phyloP scores from a whole-genome alignment of 805 yeast genomes.

The Myxozyma mucilagina region DNA sequence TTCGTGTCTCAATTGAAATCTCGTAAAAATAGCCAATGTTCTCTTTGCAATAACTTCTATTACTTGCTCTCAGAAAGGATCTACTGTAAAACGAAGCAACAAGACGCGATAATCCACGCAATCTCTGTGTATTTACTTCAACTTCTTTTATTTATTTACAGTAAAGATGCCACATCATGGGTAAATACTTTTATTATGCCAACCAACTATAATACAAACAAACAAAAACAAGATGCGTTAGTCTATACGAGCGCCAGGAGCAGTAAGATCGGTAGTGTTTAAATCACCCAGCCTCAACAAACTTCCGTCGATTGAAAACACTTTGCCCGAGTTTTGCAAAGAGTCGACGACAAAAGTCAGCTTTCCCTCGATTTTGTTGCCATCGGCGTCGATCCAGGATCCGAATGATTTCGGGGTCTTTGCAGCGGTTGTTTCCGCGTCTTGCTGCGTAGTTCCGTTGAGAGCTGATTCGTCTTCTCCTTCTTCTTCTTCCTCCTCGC shows the following conservation, averaged over 20 bases:
- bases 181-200: no score
- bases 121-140: no score
- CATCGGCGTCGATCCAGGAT: conserved; percentile 80
- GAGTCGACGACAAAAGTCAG: conserved; percentile 71
- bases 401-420: conserved; percentile 59
- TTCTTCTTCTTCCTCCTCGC: conserved; percentile 10
- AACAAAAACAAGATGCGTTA: conserved; percentile 34
- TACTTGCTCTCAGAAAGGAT: no score
- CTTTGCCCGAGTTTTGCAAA: conserved; percentile 68
- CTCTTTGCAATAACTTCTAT: no score
- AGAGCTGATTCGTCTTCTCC: conserved; percentile 21
- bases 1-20: no score
- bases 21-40: no score
- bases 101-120: no score
- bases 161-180: background rate
- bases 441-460: conserved; percentile 1
- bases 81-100: no score
- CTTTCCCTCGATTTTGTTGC: conserved; percentile 77
- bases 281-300: conserved; percentile 56
- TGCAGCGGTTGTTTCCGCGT: conserved; percentile 13
- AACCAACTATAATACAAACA: background rate
- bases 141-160: no score
- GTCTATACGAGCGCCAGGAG: conserved; percentile 49
- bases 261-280: conserved; percentile 72
- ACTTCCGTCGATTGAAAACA: conserved; percentile 87